Evolutionary conservation across 2,329 filamentous ascomycete genomes (phyloP).

Genomic region (Colletotrichum tamarilloi): DNA sequence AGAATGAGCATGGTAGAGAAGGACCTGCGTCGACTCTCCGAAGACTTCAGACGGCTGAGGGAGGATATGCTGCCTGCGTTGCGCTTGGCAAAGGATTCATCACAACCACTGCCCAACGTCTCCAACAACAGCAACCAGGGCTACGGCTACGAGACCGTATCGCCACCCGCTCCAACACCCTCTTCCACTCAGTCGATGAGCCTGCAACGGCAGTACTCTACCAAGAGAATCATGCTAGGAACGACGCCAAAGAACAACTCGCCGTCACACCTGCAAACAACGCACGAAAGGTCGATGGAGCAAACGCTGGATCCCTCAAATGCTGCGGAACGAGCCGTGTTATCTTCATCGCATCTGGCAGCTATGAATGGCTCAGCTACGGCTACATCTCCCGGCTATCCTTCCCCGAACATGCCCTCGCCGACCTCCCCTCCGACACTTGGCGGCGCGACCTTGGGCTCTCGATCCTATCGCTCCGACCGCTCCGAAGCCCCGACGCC

Average conservation of each 20-base stretch:
- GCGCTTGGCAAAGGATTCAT: slow-evolving; percentile 90
- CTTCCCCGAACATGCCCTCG: slow-evolving; percentile 76
- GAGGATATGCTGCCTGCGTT: slow-evolving; percentile 94
- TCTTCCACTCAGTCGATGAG: slow-evolving; percentile 62
- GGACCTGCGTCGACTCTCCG: slow-evolving; percentile 84
- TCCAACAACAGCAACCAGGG: slow-evolving; percentile 48
- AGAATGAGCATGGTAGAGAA: slow-evolving; percentile 85
- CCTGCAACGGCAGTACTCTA: slow-evolving; percentile 79
- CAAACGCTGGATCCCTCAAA: slow-evolving; percentile 75
- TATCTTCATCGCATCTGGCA: slow-evolving; percentile 76
- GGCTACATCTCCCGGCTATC: slow-evolving; percentile 61
- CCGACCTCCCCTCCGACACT: slow-evolving; percentile 74
- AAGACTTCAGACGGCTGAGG: slow-evolving; percentile 88
- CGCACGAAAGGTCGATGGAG: slow-evolving; percentile 74
- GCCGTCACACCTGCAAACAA: slow-evolving; percentile 77
- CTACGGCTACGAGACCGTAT: slow-evolving; percentile 67
- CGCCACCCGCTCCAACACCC: slow-evolving; percentile 68
- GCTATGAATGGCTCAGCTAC: slow-evolving; percentile 74
- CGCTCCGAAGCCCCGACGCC: slow-evolving; percentile 61
- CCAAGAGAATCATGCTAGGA: slow-evolving; percentile 79
- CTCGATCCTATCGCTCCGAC: slow-evolving; percentile 69
- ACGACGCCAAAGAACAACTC: slow-evolving; percentile 79
- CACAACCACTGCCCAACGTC: slow-evolving; percentile 74
- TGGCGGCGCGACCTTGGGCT: slow-evolving; percentile 67
- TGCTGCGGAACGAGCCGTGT: slow-evolving; percentile 73